Percentiles rank a stretch among this genome's conserved stretches.
Evolutionary conservation across 345 rosid species (phyloP).

Genomic region (Salix suchowensis): DNA sequence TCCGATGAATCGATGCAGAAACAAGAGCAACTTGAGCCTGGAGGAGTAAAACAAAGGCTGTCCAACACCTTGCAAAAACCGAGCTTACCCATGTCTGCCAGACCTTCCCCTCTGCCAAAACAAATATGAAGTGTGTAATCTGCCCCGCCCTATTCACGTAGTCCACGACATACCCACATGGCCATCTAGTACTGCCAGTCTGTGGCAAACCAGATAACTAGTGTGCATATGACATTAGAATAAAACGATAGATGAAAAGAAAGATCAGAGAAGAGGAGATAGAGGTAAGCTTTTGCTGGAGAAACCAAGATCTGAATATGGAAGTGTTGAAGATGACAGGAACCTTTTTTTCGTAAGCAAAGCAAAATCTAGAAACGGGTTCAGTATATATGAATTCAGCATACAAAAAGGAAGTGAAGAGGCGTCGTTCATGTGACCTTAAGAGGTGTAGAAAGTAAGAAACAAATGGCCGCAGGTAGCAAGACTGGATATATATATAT

Average conservation of each 20-base stretch:
- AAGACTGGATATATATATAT: no score
- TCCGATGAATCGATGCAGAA: slow-evolving; percentile 20
- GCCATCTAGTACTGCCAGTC: neutral
- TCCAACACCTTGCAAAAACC: slow-evolving; percentile 32
- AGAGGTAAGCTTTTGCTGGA: slow-evolving; percentile 27
- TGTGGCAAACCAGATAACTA: neutral
- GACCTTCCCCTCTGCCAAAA: neutral
- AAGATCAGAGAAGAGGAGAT: neutral
- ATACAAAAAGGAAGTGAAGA: no score
- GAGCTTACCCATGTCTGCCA: slow-evolving; percentile 27
- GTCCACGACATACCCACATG: slow-evolving; percentile 11
- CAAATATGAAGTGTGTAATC: neutral
- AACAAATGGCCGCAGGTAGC: no score
- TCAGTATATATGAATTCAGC: neutral
- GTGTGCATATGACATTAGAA: neutral
- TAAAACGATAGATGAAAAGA: neutral
- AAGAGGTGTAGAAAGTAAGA: neutral
- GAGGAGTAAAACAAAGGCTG: slow-evolving; percentile 17
- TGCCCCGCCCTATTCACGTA: slow-evolving; percentile 9
- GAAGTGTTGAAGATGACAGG: slow-evolving; percentile 1
- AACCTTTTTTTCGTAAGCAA: slow-evolving; percentile 1
- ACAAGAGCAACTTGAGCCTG: slow-evolving; percentile 27
- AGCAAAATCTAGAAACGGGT: neutral
- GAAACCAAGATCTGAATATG: slow-evolving; percentile 7
- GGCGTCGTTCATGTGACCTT: no score